Conservation (phyloP, 768 basidiomycete genomes). For the Cystobasidiopsis lactophilus region DNA sequence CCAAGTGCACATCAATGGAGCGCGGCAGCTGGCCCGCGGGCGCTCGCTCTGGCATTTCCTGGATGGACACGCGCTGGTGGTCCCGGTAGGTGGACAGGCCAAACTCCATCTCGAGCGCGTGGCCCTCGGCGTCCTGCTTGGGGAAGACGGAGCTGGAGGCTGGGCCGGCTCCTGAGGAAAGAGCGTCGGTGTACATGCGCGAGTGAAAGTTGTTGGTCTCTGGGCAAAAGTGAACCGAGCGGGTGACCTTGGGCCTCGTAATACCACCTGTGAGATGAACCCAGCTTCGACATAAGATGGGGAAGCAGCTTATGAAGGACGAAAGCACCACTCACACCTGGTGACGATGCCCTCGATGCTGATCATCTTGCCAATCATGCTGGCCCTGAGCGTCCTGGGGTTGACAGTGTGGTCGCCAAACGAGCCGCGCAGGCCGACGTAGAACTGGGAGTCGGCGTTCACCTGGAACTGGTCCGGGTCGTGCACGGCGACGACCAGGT, state of each 20-base stretch:
- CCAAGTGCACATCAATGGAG: constrained; percentile 84
- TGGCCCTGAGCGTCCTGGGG: constrained; percentile 68
- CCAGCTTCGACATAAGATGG: neutral
- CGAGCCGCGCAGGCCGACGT: constrained; percentile 77
- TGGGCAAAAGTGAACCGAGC: constrained; percentile 88
- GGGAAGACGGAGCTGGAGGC: constrained; percentile 73
- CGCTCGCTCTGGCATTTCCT: constrained; percentile 98
- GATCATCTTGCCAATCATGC: constrained; percentile 86
- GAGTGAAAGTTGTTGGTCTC: constrained; percentile 61
- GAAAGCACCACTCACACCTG: constrained; percentile 56
- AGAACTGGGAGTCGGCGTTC: constrained; percentile 46
- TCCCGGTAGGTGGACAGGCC: constrained; percentile 80
- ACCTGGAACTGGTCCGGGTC: constrained; percentile 64
- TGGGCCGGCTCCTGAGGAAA: constrained; percentile 46
- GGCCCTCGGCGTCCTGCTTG: constrained; percentile 74
- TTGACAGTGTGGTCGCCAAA: constrained; percentile 97
- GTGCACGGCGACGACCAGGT: constrained; percentile 48
- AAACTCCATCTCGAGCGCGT: constrained; percentile 69
- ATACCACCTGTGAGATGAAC: constrained; percentile 37
- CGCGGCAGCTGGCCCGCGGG: constrained; percentile 91
- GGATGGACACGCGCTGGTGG: constrained; percentile 91
- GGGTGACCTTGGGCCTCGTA: constrained; percentile 94
- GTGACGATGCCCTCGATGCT: constrained; percentile 95
- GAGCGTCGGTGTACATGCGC: constrained; percentile 79
- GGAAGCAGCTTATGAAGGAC: neutral